Evolutionary conservation across 1,284 basidiomycete genomes (phyloP), one percentile per base, ranked within the genome.

Genomic region (Ceratobasidium sp.): DNA sequence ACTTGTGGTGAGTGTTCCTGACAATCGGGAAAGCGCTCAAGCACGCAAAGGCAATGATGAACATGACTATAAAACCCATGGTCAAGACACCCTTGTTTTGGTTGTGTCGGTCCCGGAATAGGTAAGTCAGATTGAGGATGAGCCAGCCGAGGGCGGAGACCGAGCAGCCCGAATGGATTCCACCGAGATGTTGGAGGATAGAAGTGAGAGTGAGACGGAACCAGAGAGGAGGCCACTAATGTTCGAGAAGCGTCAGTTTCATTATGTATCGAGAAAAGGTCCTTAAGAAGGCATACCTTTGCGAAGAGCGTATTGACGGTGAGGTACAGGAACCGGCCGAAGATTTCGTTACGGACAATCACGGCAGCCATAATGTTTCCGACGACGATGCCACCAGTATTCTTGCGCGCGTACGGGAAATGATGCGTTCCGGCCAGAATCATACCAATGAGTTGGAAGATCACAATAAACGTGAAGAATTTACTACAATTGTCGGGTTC

Each of bases 1-100:
- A 92, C 91, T 93, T 93, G 85, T 93, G 92, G 80, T 92, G 90
- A 1, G 88, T 89, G 80, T 92, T 93, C 76, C 92, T 86, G 60
- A 93, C 88, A 88, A 90, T 91, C 26, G 92, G 92, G 80, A 92
- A 87, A 8, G 91, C 90, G 77, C 89, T 87, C 45, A 89, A 81
- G 26, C 71, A 74, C 45, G 89, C 89, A 60, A 85, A 87, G 77
- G 92, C 81, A 71, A 89, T 86, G 49, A 89, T 82, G 3, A 88
- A 83, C 4, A 89, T 66, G 13, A 74, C 71, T 26, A 90, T 78
- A 51, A 91, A 84, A 60, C 90, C 90, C 75, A 89, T 85, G 15
- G 87, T 84, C n/a, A 93, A 83, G 51, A 92, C 85, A 0, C 89
- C 85, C 77, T 87, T 85, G 78, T 88, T 87, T 76, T 87, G 88